Conservation (phyloP, 1,284 basidiomycete species). For the Puccinia horiana region DNA sequence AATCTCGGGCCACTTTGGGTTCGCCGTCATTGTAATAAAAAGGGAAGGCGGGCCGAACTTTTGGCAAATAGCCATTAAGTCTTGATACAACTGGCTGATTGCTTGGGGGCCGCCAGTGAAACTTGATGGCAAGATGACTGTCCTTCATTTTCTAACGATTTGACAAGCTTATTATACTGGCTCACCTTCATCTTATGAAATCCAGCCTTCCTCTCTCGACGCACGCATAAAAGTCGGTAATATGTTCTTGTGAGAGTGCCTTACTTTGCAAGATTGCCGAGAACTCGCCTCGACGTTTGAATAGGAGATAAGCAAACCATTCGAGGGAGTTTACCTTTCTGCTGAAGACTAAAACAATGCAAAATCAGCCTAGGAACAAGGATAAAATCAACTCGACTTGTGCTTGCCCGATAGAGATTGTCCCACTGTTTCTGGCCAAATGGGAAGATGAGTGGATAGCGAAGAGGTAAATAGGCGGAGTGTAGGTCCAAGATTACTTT, state of each 20-base stretch:
- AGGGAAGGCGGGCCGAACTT: no score
- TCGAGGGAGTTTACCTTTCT: neutral
- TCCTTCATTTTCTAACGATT: no score
- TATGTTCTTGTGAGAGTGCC: neutral
- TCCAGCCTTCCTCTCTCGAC: neutral
- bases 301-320: constrained; percentile 27
- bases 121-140: constrained; percentile 58
- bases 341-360: neutral
- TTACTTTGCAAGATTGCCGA: neutral
- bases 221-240: constrained; percentile 13
- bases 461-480: no score
- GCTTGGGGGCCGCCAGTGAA: constrained; percentile 59
- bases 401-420: no score
- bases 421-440: no score
- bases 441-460: no score
- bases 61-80: no score
- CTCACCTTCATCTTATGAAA: neutral
- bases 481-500: neutral
- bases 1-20: no score
- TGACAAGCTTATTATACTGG: no score
- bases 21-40: no score
- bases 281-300: neutral
- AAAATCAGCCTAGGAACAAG: neutral
- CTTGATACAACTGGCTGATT: constrained; percentile 59
- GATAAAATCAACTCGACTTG: no score